These are phyloP conservation scores for Trametes polyzona DNA, from an alignment of 1,284 basidiomycete genomes.

Conservation along the genomic window DNA sequence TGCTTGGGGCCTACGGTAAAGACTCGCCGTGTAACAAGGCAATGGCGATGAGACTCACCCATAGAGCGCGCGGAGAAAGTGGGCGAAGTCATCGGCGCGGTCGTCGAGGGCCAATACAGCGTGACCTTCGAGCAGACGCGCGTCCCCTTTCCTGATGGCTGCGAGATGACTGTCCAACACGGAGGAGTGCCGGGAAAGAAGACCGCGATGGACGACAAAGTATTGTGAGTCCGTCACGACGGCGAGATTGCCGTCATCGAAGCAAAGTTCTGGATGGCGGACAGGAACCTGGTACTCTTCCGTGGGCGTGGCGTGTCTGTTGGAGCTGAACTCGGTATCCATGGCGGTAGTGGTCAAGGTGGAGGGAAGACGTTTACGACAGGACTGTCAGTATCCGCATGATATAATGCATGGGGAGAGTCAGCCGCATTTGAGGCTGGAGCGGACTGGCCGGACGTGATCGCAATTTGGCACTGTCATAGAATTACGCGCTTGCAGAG, in stretches of 20 bases:
- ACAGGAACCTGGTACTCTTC: slow-evolving; percentile 32
- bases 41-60: slow-evolving; percentile 48
- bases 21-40: neutral
- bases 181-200: slow-evolving; percentile 62
- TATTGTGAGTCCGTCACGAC: slow-evolving; percentile 57
- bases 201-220: slow-evolving; percentile 70
- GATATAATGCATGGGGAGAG: no score
- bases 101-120: slow-evolving; percentile 58
- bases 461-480: no score
- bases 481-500: no score
- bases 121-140: slow-evolving; percentile 51
- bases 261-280: slow-evolving; percentile 60
- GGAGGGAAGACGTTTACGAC: neutral
- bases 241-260: slow-evolving; percentile 68
- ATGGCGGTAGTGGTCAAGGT: neutral
- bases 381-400: no score
- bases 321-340: slow-evolving; percentile 32
- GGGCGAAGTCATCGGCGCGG: slow-evolving; percentile 51
- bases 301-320: slow-evolving; percentile 31
- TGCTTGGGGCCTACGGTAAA: slow-evolving; percentile 1
- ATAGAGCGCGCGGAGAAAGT: slow-evolving; percentile 63
- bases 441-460: no score
- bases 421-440: neutral
- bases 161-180: slow-evolving; percentile 43
- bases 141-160: slow-evolving; percentile 2